A percentile compares a stretch with the other conserved stretches of the same genome.
These are phyloP conservation scores for Trichosporon inkin DNA, from an alignment of 1,284 basidiomycete genomes.

Conservation along the genomic window DNA sequence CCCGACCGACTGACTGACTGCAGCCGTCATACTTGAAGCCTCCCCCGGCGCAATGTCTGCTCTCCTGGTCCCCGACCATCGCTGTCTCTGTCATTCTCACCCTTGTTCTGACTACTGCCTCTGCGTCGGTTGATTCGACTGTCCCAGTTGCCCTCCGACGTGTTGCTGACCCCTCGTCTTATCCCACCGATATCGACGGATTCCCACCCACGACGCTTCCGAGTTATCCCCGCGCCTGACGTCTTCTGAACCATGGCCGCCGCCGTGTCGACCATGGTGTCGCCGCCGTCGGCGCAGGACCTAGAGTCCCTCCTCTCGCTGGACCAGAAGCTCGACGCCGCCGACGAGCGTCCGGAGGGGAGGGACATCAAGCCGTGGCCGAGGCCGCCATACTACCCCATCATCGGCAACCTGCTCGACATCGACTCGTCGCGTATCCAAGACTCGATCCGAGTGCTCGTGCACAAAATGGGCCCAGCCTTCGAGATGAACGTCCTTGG, in stretches of 20 bases:
- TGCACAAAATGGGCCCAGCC: conserved; percentile 25
- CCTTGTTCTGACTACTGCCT: no score
- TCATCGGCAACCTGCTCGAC: conserved; percentile 47
- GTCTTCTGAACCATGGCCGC: neutral
- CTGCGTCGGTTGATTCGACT: no score
- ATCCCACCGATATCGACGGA: no score
- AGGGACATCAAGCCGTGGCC: neutral
- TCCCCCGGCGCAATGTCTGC: no score
- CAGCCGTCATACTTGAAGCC: no score
- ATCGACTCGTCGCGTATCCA: conserved; percentile 16
- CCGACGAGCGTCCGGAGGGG: neutral
- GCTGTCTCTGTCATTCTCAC: no score
- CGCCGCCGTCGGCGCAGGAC: conserved; percentile 3
- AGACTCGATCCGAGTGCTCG: conserved; percentile 24
- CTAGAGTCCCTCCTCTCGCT: neutral
- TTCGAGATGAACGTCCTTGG: conserved; percentile 38
- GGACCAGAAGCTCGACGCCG: neutral
- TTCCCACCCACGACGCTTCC: no score
- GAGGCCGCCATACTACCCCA: conserved; percentile 5
- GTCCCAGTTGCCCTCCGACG: no score
- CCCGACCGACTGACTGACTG: no score
- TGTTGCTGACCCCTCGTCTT: no score
- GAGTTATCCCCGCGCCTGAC: no score
- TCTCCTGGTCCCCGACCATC: no score
- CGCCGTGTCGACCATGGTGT: neutral